A percentile compares a stretch with the other conserved stretches of the same genome.
These are phyloP conservation scores for Hypoxylon perforatum DNA, from an alignment of 495 filamentous ascomycete genomes.

Conservation along the genomic window DNA sequence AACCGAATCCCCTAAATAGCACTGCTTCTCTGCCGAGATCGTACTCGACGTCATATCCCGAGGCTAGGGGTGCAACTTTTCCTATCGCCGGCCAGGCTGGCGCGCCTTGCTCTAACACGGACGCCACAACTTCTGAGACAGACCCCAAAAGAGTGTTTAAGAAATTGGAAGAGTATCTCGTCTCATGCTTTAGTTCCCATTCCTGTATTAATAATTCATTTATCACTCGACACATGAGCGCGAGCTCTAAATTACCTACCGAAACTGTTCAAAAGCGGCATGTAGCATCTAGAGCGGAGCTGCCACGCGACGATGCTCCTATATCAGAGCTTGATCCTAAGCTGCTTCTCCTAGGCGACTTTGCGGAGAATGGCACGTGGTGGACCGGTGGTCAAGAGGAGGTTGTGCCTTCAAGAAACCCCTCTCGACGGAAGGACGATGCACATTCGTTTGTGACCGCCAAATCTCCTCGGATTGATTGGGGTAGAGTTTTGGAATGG, in stretches of 20 bases:
- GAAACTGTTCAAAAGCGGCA: conserved; percentile 33
- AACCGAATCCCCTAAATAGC: conserved; percentile 47
- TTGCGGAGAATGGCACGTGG: conserved; percentile 87
- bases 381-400: conserved; percentile 74
- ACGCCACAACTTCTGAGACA: conserved; percentile 32
- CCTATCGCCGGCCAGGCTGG: conserved; percentile 8
- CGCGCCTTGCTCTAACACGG: conserved; percentile 13
- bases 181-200: conserved; percentile 72
- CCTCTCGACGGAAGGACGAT: conserved; percentile 49
- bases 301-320: conserved; percentile 43
- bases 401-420: conserved; percentile 46
- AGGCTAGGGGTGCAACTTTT: conserved; percentile 42
- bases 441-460: conserved; percentile 60
- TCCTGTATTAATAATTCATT: conserved; percentile 82
- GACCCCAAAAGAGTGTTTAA: conserved; percentile 68
- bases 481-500: conserved; percentile 77
- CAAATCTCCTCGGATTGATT: conserved; percentile 79
- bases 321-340: conserved; percentile 74
- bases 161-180: conserved; percentile 79
- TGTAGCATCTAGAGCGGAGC: conserved; percentile 45
- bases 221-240: conserved; percentile 54
- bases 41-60: conserved; percentile 55
- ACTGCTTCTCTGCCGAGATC: conserved; percentile 41
- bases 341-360: conserved; percentile 79
- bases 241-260: conserved; percentile 39